phyloP scores from a whole-genome alignment of 352 stramenopile species.

The Globisporangium paroecandrum region DNA sequence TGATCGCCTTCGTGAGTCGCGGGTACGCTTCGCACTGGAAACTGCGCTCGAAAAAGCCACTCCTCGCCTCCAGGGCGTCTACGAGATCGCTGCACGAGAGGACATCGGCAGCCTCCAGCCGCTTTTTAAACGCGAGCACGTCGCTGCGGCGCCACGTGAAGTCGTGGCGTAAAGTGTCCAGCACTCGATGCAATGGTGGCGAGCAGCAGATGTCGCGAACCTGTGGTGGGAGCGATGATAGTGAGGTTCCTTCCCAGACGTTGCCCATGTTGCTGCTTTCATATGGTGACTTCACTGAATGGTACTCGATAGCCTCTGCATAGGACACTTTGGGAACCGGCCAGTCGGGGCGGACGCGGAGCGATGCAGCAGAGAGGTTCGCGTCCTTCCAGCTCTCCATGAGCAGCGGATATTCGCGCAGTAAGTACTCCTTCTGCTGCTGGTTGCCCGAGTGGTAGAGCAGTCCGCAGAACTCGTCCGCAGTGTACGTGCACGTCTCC shows the following conservation, averaged over 20 bases:
- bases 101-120: constrained; percentile 36
- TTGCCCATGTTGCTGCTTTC: background rate
- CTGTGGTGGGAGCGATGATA: background rate
- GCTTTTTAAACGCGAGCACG: constrained; percentile 29
- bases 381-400: constrained; percentile 54
- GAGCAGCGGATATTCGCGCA: constrained; percentile 52
- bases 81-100: constrained; percentile 42
- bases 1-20: constrained; percentile 45
- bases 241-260: background rate
- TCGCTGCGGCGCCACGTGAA: constrained; percentile 43
- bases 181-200: constrained; percentile 19
- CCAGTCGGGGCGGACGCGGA: constrained; percentile 38
- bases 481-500: constrained; percentile 64
- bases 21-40: constrained; percentile 49
- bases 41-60: constrained; percentile 39
- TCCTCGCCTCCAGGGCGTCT: constrained; percentile 22
- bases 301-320: constrained; percentile 20
- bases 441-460: constrained; percentile 48
- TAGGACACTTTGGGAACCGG: constrained; percentile 25
- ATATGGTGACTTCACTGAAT: background rate
- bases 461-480: constrained; percentile 65
- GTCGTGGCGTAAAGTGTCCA: constrained; percentile 33
- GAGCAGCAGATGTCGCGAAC: constrained; percentile 26
- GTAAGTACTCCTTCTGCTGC: constrained; percentile 42
- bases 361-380: constrained; percentile 10